Percentiles rank a stretch among this genome's conserved stretches.
Evolutionary conservation across 1,284 basidiomycete genomes (phyloP).

Genomic region (Phellopilus nigrolimitatus): DNA sequence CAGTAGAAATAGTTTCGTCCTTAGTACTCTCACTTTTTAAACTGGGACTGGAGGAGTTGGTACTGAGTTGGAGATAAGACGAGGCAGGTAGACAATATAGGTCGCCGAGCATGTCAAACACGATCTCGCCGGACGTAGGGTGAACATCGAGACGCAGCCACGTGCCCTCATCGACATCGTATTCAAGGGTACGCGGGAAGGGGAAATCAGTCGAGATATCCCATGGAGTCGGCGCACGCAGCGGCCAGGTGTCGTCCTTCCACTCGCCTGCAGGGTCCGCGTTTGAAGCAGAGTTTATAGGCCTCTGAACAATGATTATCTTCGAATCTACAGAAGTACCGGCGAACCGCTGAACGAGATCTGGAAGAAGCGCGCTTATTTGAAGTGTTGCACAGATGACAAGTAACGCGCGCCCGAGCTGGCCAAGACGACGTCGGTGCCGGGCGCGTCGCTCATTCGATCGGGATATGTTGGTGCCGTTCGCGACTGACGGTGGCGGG

Average conservation of each 20-base stretch:
- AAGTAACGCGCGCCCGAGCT: slow-evolving; percentile 7
- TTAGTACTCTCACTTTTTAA: too few species aligned
- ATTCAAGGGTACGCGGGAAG: slow-evolving; percentile 59
- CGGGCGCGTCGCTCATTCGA: too few species aligned
- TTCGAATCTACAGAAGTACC: background rate
- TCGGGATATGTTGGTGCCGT: background rate
- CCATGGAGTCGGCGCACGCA: slow-evolving; percentile 60
- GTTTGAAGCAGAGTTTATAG: too few species aligned
- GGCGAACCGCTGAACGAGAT: background rate
- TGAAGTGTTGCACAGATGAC: slow-evolving; percentile 3
- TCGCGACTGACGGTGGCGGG: background rate
- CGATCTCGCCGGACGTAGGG: slow-evolving; percentile 59
- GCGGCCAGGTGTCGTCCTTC: slow-evolving; percentile 61
- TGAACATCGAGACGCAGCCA: slow-evolving; percentile 71
- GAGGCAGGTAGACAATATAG: slow-evolving; percentile 59
- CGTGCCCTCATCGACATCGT: slow-evolving; percentile 66
- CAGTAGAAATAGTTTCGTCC: slow-evolving; percentile 21
- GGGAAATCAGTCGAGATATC: slow-evolving; percentile 74
- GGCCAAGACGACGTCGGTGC: slow-evolving; percentile 1
- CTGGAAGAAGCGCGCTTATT: background rate
- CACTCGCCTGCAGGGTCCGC: slow-evolving; percentile 35
- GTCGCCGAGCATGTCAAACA: slow-evolving; percentile 72
- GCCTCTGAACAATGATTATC: too few species aligned
- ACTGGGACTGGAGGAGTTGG: slow-evolving; percentile 16
- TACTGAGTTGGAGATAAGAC: slow-evolving; percentile 30